Base-by-base conservation (phyloP, 371 early-diverging fungal genomes). In the Smittium culicis region DNA sequence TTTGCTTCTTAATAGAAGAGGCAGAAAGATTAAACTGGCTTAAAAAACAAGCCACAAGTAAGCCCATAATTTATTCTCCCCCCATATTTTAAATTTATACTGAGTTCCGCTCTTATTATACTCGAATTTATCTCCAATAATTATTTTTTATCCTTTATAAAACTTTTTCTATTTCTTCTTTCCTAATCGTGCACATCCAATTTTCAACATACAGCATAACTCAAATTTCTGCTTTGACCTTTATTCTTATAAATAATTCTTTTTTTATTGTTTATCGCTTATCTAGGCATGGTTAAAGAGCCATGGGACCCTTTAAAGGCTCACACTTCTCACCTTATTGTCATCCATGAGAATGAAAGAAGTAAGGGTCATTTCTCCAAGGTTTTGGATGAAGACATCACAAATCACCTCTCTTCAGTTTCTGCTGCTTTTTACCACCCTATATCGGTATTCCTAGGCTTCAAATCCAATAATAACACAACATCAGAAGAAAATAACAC, bases 1-100 rank as follows among this genome's bases (percentile, higher is more conserved):
- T 88, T 35, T 89, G 89, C 71, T 83, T 85, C 54, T 75, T 88
- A 72, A 76, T 88, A 16, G 80, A 84, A 64, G 80, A 73, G 34
- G 81, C 85, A 14, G 88, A 85, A 29, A 78, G 73, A 25, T 73
- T 75, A 31, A 72, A 76, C 70, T 80, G 80, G 80, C 74, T 74
- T 35, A 70, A 74, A 71, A 64, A 20, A 45, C 32, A 64, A 27
- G 65, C 65, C 2, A 64, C 65, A 2, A 35, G 63, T 63, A 33
- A 63, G n/a, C n/a, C n/a, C n/a, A n/a, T n/a, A n/a, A n/a, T n/a
- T n/a, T 63, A 33, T 63, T 14, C 63, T 33, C 20, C 45, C 45
- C 45, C 45, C 45, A 5, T 45, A 5, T 45, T 45, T 45, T 45
- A 45, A 11, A 45, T 11, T 45, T 45, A 45, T 20, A 20, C 45